Base-by-base conservation (phyloP, 164 flowering plant genomes). In the Tetrastigma voinierianum region DNA sequence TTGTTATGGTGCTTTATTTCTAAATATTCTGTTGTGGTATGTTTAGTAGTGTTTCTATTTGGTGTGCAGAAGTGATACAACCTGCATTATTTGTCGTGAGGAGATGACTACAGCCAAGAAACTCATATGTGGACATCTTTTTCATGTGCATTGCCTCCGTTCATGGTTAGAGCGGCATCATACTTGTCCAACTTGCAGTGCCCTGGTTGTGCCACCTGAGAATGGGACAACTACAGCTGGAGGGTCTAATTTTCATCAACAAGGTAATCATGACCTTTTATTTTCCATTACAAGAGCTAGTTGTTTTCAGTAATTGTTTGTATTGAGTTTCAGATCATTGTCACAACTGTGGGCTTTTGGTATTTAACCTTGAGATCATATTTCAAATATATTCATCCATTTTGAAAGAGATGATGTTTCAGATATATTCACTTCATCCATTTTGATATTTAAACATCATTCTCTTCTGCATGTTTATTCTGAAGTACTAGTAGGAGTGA, bases 51-150 rank as follows among this genome's bases (percentile, higher is more conserved):
- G 24, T 40, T 53, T 32, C 32, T 57, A 2, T 46, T 76, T 71
- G 56, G 43, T 67, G n/a, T 75, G 75, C 90, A 96, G 97, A 81
- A 86, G 89, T 81, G 99, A 96, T 74, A 91, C 96, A 47, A 96
- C 97, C 59, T 96, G 99, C 83, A 96, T 96, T 66, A 96, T 96
- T 71, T 96, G 99, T 68, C 98, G 96, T 48, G 99, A 96, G 82
- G 99, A 96, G 87, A 96, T 96, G 99, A 87, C 86, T 10, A 86
- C 87, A 9, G 98, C 99, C 25, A 96, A 96, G 73, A 96, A 88
- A 74, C 81, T 96, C 61, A 64, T 82, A 6, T 96, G 99, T 78
- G 98, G 99, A 44, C 99, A 96, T 80, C 85, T 93, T 71, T 96
- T 96, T 70, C 99, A 96, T 78, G 96, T 93, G 51, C 96, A 93